Evolutionary conservation across 2,329 filamentous ascomycete genomes (phyloP).

Genomic region (Neonectria punicea): DNA sequence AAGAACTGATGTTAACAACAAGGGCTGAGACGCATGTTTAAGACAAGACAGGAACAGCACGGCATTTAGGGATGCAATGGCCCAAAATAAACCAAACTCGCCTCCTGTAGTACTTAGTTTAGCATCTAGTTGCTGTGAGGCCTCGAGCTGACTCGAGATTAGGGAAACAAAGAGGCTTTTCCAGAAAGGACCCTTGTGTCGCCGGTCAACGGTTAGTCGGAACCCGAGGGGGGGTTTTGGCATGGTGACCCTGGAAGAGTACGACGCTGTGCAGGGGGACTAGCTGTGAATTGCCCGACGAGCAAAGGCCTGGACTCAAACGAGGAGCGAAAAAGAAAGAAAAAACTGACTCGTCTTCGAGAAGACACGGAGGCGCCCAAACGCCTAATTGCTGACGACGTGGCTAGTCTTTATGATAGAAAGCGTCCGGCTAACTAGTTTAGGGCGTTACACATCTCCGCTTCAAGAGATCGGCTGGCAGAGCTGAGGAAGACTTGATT

Average conservation of each 20-base stretch:
- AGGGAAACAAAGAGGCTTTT: neutral
- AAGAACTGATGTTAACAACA: neutral
- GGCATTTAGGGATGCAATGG: neutral
- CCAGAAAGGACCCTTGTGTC: neutral
- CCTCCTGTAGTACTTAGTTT: neutral
- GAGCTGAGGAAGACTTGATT: neutral
- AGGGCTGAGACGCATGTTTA: slow-evolving; percentile 1
- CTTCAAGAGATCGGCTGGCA: neutral
- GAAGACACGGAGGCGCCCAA: neutral
- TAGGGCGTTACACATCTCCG: neutral
- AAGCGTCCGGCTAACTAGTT: neutral
- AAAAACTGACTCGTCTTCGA: neutral
- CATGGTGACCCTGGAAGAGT: neutral
- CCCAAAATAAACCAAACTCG: slow-evolving; percentile 3
- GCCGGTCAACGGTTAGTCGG: neutral
- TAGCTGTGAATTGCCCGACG: neutral
- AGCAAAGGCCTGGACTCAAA: neutral
- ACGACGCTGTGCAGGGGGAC: neutral
- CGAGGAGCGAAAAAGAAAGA: neutral
- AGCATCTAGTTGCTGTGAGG: neutral
- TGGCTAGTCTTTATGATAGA: neutral
- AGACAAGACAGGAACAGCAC: neutral
- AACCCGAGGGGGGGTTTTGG: neutral
- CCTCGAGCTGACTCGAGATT: neutral
- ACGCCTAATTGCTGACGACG: neutral